These are phyloP conservation scores for Tolypocladium paradoxum DNA, from an alignment of 2,329 filamentous ascomycete genomes.

Conservation along the genomic window DNA sequence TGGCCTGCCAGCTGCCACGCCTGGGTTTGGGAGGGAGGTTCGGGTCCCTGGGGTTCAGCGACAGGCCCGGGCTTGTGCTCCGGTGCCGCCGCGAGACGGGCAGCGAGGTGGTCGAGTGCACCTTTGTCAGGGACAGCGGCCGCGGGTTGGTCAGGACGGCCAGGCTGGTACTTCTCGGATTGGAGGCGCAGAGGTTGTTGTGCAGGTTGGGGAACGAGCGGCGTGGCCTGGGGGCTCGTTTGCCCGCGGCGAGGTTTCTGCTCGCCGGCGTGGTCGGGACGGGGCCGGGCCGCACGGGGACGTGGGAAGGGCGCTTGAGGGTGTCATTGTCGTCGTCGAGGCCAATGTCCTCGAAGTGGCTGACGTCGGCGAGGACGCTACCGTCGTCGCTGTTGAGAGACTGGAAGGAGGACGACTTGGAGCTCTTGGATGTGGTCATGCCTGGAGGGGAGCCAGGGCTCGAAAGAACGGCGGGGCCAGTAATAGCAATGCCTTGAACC, in stretches of 20 bases:
- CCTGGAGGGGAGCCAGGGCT: conserved; percentile 36
- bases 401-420: conserved; percentile 79
- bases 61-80: conserved; percentile 40
- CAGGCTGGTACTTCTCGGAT: conserved; percentile 41
- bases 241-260: conserved; percentile 19
- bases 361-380: conserved; percentile 58
- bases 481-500: conserved; percentile 17
- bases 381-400: conserved; percentile 69
- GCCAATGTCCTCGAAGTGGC: conserved; percentile 88
- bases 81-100: conserved; percentile 30
- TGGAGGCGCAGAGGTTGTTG: conserved; percentile 32
- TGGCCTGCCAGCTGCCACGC: conserved; percentile 63
- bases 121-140: conserved; percentile 15
- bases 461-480: conserved; percentile 13
- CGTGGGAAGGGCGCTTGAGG: conserved; percentile 36
- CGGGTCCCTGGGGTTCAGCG: conserved; percentile 33
- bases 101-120: conserved; percentile 25
- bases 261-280: conserved; percentile 15
- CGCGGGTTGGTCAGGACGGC: conserved; percentile 25
- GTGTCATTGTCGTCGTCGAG: conserved; percentile 54
- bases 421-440: conserved; percentile 75
- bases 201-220: conserved; percentile 35
- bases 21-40: conserved; percentile 29
- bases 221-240: conserved; percentile 22
- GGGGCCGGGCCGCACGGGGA: conserved; percentile 25